Evolutionary conservation across 192 early-diverging fungal species (phyloP), one percentile per base, ranked within the genome.

Genomic region (Obelidium mucronatum): DNA sequence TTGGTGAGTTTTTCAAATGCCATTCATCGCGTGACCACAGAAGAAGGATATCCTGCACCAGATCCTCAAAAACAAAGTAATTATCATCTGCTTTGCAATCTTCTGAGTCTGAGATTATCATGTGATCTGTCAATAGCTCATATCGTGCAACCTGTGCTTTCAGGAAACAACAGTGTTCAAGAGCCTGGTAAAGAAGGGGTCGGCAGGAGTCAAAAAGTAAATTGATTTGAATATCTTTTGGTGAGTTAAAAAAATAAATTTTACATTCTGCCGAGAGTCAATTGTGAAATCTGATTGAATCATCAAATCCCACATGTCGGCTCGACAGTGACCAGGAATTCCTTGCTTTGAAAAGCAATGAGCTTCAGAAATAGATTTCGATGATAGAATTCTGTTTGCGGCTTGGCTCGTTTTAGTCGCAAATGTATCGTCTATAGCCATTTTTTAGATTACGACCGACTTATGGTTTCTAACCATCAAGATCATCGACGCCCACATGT

Each of bases 61-160:
- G 58, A 37, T 89, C 88, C 65, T 89, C 88, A 81, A 89, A 89
- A 1, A 89, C 84, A 80, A 89, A 89, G 63, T 79, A 89, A 0
- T 75, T 65, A 72, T 89, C 88, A 64, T 89, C 88, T 42, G 85
- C 87, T 44, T 79, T 82, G 63, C 78, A 83, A 24, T 79, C 82
- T 40, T 80, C 75, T n/a, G 69, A 78, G 76, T 89, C 88, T 0
- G 33, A 33, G 6, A 78, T 78, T 31, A 89, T 31, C 31, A 89
- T 48, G 36, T 75, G 67, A 69, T 89, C 88, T 26, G 81, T 55
- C 17, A 88, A 53, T 17, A 88, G 76, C 33, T 83, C 83, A 75
- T 82, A 74, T 31, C 44, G 54, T 17, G 78, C 60, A 4, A 88
- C 44, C 36, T 69, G 54, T 6, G 73, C 63, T 62, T 77, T 82